Evolutionary conservation across 164 flowering plant species (phyloP).

Genomic region (Chimonanthus salicifolius): DNA sequence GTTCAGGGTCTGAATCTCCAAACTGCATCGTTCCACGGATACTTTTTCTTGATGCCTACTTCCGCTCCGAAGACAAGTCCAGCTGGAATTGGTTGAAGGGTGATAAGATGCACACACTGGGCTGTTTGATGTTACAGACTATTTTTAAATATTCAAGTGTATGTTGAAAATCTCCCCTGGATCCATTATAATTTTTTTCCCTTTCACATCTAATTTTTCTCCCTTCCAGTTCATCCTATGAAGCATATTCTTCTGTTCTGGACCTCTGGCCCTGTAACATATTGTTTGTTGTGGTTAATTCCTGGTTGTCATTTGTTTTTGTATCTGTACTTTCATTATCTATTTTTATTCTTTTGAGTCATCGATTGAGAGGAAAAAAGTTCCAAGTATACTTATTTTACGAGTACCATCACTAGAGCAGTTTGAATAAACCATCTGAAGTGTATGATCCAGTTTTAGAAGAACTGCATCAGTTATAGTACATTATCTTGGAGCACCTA

Average conservation of each 20-base stretch:
- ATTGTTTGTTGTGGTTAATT: too few species aligned
- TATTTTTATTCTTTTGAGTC: not conserved
- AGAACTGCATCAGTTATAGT: not conserved
- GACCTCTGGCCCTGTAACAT: too few species aligned
- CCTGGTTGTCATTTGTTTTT: too few species aligned
- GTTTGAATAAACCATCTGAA: not conserved
- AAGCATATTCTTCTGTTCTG: not conserved
- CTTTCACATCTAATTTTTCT: not conserved
- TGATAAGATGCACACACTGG: slow-evolving; percentile 62
- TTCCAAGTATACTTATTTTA: too few species aligned
- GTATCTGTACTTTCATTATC: not conserved
- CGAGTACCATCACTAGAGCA: not conserved
- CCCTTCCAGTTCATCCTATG: not conserved
- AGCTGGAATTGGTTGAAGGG: slow-evolving; percentile 72
- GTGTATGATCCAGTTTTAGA: too few species aligned
- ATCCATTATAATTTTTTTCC: not conserved
- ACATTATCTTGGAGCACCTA: not conserved
- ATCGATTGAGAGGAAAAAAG: not conserved
- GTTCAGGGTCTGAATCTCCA: slow-evolving; percentile 43
- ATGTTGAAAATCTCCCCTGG: slow-evolving; percentile 26
- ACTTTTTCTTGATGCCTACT: slow-evolving; percentile 72
- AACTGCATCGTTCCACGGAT: slow-evolving; percentile 63
- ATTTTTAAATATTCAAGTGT: slow-evolving; percentile 63
- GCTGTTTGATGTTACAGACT: slow-evolving; percentile 80
- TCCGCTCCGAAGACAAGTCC: slow-evolving; percentile 43